Percentiles rank a stretch among this genome's conserved stretches.
phyloP scores from a whole-genome alignment of 1,284 basidiomycete species.

The Puccinia hordei region DNA sequence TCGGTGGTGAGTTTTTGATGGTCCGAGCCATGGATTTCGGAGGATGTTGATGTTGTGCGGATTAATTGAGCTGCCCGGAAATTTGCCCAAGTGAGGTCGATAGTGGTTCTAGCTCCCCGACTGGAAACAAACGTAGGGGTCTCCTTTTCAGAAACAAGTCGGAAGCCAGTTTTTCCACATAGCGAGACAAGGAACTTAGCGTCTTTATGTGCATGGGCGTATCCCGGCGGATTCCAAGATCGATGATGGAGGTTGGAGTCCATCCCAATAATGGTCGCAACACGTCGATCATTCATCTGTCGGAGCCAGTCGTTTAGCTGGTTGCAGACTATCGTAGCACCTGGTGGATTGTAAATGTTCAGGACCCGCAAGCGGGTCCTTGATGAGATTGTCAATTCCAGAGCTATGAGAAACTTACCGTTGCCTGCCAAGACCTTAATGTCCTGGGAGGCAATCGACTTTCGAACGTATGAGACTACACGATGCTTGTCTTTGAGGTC shows the following conservation, averaged over 20 bases:
- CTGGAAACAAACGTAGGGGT: neutral
- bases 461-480: no score
- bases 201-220: neutral
- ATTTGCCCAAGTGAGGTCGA: neutral
- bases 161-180: neutral
- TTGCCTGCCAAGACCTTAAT: no score
- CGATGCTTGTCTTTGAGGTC: no score
- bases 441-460: no score
- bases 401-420: no score
- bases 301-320: neutral
- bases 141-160: neutral
- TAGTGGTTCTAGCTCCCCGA: neutral
- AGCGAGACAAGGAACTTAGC: neutral
- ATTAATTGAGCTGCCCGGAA: neutral
- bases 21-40: neutral
- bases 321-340: neutral
- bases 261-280: neutral
- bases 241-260: constrained; percentile 6
- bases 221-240: constrained; percentile 4
- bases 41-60: neutral
- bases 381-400: neutral
- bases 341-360: neutral
- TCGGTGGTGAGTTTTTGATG: neutral
- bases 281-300: neutral
- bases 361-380: neutral